Conservation (phyloP, 768 basidiomycete species). For the Tulasnella sp. region DNA sequence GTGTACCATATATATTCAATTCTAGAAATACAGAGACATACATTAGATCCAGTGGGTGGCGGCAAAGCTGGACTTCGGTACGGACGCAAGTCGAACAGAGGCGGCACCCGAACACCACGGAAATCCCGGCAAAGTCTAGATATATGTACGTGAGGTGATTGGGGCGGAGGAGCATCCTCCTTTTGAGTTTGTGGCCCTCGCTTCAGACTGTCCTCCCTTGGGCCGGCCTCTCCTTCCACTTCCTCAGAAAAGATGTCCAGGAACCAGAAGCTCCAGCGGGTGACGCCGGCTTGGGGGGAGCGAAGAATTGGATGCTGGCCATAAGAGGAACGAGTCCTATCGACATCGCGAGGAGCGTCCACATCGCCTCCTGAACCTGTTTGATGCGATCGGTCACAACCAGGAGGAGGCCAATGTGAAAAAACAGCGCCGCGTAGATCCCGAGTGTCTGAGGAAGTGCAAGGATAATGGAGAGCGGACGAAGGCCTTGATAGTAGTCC, state of each 20-base stretch:
- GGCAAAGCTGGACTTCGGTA: not conserved
- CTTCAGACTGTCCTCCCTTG: not conserved
- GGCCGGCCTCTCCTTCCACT: not conserved
- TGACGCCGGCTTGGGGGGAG: not conserved
- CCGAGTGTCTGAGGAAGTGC: conserved; percentile 5
- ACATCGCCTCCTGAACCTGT: not conserved
- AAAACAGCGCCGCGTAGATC: not conserved
- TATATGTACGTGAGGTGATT: not conserved
- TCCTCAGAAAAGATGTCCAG: not conserved
- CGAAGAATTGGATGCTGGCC: not conserved
- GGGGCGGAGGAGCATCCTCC: not conserved
- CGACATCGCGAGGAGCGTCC: not conserved
- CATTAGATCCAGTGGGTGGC: not conserved
- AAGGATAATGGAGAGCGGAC: conserved; percentile 13
- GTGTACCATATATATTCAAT: not conserved
- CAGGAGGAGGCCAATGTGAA: not conserved
- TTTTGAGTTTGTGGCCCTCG: not conserved
- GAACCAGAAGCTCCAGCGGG: not conserved
- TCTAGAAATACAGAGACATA: not conserved
- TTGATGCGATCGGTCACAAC: not conserved
- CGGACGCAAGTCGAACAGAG: not conserved
- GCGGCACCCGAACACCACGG: not conserved
- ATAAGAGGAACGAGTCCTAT: not conserved
- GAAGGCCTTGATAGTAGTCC: conserved; percentile 15
- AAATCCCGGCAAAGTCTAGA: not conserved